A percentile compares a stretch with the other conserved stretches of the same genome.
phyloP scores from a whole-genome alignment of 495 filamentous ascomycete species.

The Parathielavia hyrcaniae region DNA sequence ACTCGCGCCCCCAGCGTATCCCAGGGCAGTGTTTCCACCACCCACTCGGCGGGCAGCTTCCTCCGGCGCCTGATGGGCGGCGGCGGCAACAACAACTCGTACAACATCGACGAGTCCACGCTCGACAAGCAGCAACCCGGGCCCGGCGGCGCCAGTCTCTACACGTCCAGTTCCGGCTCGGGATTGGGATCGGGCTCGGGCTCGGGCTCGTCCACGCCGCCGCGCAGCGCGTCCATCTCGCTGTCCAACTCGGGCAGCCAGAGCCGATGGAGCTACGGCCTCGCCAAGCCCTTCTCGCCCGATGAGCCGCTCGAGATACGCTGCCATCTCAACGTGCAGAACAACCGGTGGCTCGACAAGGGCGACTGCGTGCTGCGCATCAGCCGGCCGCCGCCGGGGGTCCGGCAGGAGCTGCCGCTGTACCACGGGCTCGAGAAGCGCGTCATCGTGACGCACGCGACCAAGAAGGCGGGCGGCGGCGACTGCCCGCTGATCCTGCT shows the following conservation, averaged over 20 bases:
- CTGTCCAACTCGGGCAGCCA: constrained; percentile 38
- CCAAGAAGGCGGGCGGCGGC: constrained; percentile 57
- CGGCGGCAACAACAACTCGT: constrained; percentile 52
- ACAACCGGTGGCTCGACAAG: constrained; percentile 83
- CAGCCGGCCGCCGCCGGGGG: constrained; percentile 57
- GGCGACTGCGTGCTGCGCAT: constrained; percentile 78
- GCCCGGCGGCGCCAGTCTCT: constrained; percentile 54
- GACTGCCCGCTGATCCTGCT: constrained; percentile 62
- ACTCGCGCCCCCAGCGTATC: constrained; percentile 44
- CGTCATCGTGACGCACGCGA: constrained; percentile 58
- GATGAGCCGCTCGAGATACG: constrained; percentile 59
- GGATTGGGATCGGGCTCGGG: constrained; percentile 41
- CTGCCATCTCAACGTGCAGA: constrained; percentile 69
- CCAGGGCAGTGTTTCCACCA: constrained; percentile 43
- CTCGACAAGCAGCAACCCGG: constrained; percentile 44
- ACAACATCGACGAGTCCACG: constrained; percentile 64
- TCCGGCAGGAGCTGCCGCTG: constrained; percentile 46
- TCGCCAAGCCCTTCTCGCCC: constrained; percentile 29
- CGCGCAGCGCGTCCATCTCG: constrained; percentile 50
- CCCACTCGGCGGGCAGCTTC: constrained; percentile 67
- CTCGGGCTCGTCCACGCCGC: constrained; percentile 45
- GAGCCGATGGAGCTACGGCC: constrained; percentile 49
- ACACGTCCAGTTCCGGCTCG: constrained; percentile 49
- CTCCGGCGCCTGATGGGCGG: constrained; percentile 53
- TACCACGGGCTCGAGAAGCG: constrained; percentile 68